Base-by-base conservation (phyloP, 2,329 filamentous ascomycete genomes). In the Aspergillus ochraceoroseus region DNA sequence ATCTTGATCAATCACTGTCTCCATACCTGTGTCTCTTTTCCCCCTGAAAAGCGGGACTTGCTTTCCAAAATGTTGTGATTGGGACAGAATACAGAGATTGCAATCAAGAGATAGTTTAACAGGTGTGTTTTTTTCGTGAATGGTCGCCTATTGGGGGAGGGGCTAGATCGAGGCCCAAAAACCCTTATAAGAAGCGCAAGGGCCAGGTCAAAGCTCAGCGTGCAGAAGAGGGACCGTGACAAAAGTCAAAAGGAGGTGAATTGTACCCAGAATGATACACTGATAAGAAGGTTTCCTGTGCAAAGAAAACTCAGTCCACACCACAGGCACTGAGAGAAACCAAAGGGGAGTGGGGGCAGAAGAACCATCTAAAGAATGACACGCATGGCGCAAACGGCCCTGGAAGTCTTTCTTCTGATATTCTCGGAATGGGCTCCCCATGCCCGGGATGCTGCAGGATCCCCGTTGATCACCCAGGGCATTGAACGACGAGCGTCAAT, bases 391-490 rank as follows among this genome's bases (percentile, higher is more conserved):
- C 52, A 55, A 59, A 58, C 40, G 48, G 47, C 40, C 39, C 28
- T 53, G 40, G 45, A 45, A 49, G 45, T 56, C 47, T 22, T 34
- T 26, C 31, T 27, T 40, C 19, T 41, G 52, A 33, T 23, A 42
- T 46, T 38, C 47, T 49, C 34, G 40, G 47, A 49, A 50, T 51
- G 55, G 53, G 41, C 51, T 52, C 46, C 52, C 46, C 51, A 59
- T 56, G 39, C 49, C 51, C 51, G 47, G 53, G 47, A 52, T 44
- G 46, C 53, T 57, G 55, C 52, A 50, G 47, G 50, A 53, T 53
- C 52, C 51, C 41, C 55, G 49, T 44, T 41, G 46, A 50, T 47
- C 50, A 47, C 46, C 52, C 48, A 42, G 39, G 43, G 50, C 41
- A 49, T 51, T 32, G 43, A 53, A 36, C 39, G 42, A 50, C 30